Evolutionary conservation across 2,329 filamentous ascomycete species (phyloP), one percentile per base, ranked within the genome.

Genomic region (Biscogniauxia sp.): DNA sequence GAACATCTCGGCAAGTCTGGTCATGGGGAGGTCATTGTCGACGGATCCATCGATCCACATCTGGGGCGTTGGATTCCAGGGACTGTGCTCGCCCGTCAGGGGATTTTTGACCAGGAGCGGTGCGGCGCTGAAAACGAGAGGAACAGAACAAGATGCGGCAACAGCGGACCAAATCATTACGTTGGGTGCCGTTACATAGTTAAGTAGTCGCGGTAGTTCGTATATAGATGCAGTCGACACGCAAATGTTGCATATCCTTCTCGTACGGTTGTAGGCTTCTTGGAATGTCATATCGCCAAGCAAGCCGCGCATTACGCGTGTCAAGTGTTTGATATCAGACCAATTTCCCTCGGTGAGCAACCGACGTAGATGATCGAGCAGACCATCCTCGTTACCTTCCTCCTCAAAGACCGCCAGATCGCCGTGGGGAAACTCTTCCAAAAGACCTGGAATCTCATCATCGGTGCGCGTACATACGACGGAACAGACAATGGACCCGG

Each of bases 141-240:
- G 94, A 0, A 97, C 91, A 0, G 94, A 97, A 73, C 94, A 98
- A 0, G 94, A 97, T 0, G 94, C 92, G n/a, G 92, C 92, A 69
- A 97, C 93, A 37, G 94, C 94, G 17, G 93, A 97, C 92, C 93
- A 97, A 58, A 98, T 93, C 78, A 97, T 85, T 57, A 98, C 93
- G 72, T 97, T 95, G 0, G 94, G 93, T 0, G 94, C 90, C 0
- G 94, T 97, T 61, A 96, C 85, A 70, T 97, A 97, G 74, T 98
- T 98, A 67, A 98, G 82, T 0, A 98, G 79, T 45, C 91, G 82
- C 0, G 93, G 94, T 17, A 96, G 81, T 72, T 97, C 93, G 74
- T 96, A 95, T 58, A 94, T 84, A 17, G 91, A 92, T 1, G 92
- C 90, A 1, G 91, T 92, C 0, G 93, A 97, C 6, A 98, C 93